Evolutionary conservation across 2,329 filamentous ascomycete species (phyloP), one percentile per base, ranked within the genome.

Genomic region (Cladosporium sp.): DNA sequence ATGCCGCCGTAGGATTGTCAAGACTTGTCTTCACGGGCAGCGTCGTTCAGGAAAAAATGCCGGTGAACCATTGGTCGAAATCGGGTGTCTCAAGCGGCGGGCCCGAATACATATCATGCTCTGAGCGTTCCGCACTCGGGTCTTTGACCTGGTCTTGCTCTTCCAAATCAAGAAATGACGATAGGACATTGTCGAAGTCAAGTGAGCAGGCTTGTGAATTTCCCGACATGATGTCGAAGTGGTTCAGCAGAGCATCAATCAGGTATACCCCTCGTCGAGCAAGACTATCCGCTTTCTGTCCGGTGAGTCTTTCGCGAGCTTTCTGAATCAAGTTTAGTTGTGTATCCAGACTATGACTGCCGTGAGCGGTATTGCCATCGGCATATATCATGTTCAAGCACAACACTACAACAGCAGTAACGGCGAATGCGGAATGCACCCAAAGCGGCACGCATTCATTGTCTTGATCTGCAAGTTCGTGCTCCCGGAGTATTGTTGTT

Each of bases 401-500:
- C 40, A 45, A 25, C 9, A 45, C 20, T 6, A 45, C 40, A 1
- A 45, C 40, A 15, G 40, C 40, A 45, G 40, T 45, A 19, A 45
- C 40, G 19, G 40, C 40, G 14, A 45, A 45, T 3, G 40, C 40
- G 9, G 40, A 45, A 45, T 45, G 40, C 17, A 45, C 40, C 40
- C 40, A 45, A 25, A 45, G 40, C 20, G 40, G 40, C 40, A 45
- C 4, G 40, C 40, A 45, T 25, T 15, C 4, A 6, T 25, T 19
- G 20, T 45, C 40, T 45, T 45, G 40, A 2, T 45, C 40, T 11
- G 40, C 40, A 25, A 45, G 19, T 45, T 45, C 40, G 20, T 45
- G 40, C 20, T 45, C 40, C 5, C 40, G 40, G 12, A 62, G 20
- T n/a, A 62, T 62, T 14, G 60, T 62, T 40, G 55, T 62, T 17